Percentiles rank a stretch among this genome's conserved stretches.
Conservation (phyloP, 2,329 filamentous ascomycete species). For the Esteya vermicola region DNA sequence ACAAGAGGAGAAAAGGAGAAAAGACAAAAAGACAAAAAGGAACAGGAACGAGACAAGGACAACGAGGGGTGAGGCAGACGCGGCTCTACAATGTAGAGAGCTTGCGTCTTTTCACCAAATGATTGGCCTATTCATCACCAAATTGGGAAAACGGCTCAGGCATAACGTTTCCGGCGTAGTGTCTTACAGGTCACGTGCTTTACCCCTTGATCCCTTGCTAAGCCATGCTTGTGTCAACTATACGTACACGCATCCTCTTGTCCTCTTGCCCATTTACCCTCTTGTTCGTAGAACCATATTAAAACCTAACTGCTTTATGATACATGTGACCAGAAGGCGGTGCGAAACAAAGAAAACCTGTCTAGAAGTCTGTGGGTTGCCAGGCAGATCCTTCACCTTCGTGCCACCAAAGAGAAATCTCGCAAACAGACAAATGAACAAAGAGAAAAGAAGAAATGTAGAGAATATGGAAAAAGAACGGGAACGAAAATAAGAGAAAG, state of each 20-base stretch:
- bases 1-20: neutral
- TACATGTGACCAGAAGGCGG: constrained; percentile 5
- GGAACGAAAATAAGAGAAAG: too few species aligned
- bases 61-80: too few species aligned
- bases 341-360: constrained; percentile 1
- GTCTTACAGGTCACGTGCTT: neutral
- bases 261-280: too few species aligned
- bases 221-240: too few species aligned
- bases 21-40: neutral
- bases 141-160: constrained; percentile 4
- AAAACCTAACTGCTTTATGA: constrained; percentile 7
- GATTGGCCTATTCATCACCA: constrained; percentile 11
- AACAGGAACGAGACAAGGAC: neutral
- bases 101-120: too few species aligned
- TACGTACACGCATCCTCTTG: too few species aligned
- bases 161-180: too few species aligned
- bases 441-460: too few species aligned
- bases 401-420: neutral
- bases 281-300: too few species aligned
- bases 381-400: constrained; percentile 2
- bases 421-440: too few species aligned
- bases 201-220: too few species aligned
- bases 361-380: neutral
- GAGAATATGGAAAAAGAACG: too few species aligned
- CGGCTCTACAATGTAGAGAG: neutral